Percentiles rank a stretch among this genome's conserved stretches.
Evolutionary conservation across 169 alveolate genomes (phyloP).

Genomic region (Plasmodium malariae): DNA sequence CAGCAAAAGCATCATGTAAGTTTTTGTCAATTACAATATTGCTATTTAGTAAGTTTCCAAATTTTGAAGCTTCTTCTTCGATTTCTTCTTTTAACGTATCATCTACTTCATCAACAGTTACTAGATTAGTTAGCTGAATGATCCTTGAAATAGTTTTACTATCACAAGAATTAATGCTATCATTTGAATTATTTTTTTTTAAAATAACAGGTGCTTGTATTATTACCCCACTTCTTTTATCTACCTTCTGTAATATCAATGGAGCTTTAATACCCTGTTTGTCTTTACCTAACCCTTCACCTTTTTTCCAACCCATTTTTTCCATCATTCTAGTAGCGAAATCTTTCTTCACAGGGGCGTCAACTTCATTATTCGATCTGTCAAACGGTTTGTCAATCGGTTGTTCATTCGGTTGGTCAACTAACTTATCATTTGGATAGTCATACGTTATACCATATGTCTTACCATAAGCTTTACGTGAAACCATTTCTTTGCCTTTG

Average conservation of each 20-base stretch:
- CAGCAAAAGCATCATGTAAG: constrained; percentile 82
- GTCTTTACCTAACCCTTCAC: constrained; percentile 90
- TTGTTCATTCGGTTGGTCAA: constrained; percentile 4
- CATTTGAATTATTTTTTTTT: constrained; percentile 65
- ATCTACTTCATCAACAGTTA: constrained; percentile 83
- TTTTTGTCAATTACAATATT: constrained; percentile 77
- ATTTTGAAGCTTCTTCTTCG: constrained; percentile 85
- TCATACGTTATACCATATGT: neutral
- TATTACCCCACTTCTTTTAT: constrained; percentile 89
- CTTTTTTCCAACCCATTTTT: constrained; percentile 93
- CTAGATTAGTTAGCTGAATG: constrained; percentile 76
- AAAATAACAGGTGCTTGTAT: constrained; percentile 78
- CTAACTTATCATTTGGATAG: neutral
- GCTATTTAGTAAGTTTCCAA: constrained; percentile 83
- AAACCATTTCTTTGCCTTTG: constrained; percentile 27
- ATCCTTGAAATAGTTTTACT: constrained; percentile 69
- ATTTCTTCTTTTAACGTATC: constrained; percentile 82
- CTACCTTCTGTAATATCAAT: constrained; percentile 86
- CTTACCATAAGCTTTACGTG: constrained; percentile 19
- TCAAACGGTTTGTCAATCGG: constrained; percentile 16
- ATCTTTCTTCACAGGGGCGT: constrained; percentile 81
- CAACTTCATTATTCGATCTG: constrained; percentile 26
- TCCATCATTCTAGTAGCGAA: constrained; percentile 91
- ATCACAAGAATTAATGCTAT: constrained; percentile 51
- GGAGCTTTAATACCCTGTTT: constrained; percentile 92